Evolutionary conservation across 495 filamentous ascomycete genomes (phyloP).

Genomic region (Penicillium chermesinum): DNA sequence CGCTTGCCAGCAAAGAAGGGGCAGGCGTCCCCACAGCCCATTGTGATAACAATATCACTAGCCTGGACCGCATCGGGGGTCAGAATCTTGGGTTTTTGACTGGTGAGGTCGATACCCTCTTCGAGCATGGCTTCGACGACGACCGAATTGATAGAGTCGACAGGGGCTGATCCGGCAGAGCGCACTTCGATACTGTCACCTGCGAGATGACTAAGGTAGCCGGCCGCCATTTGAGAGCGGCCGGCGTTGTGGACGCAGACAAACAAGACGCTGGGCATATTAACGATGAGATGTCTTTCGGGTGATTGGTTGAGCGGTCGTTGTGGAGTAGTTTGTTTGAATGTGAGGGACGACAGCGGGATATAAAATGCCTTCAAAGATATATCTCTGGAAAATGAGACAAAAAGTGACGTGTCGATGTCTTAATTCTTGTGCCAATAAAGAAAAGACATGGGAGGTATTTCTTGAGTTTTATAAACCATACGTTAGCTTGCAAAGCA

Average conservation of each 20-base stretch:
- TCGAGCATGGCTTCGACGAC: conserved; percentile 28
- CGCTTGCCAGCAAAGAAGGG: conserved; percentile 24
- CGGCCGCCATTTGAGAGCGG: conserved; percentile 30
- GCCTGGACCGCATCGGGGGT: conserved; percentile 21
- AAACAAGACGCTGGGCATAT: conserved; percentile 25
- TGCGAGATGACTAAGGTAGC: conserved; percentile 20
- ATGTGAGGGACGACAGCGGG: conserved; percentile 2
- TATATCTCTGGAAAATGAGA: too few relatives aligned
- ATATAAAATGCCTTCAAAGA: too few relatives aligned
- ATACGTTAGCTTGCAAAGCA: conserved; percentile 7
- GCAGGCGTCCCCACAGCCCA: conserved; percentile 30
- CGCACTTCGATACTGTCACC: conserved; percentile 25
- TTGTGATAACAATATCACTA: conserved; percentile 28
- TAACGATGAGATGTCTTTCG: conserved; percentile 13
- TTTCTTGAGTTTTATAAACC: conserved; percentile 12
- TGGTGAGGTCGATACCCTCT: conserved; percentile 28
- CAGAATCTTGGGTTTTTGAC: conserved; percentile 24
- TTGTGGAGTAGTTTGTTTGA: conserved; percentile 9
- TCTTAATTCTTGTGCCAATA: not conserved
- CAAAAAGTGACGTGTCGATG: conserved; percentile 2
- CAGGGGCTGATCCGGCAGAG: conserved; percentile 24
- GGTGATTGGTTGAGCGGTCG: conserved; percentile 2
- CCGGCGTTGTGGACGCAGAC: conserved; percentile 30
- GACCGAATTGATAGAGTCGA: conserved; percentile 22
- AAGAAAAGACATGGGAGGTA: conserved; percentile 4